Percentiles rank a stretch among this genome's conserved stretches.
These are phyloP conservation scores for Solanum chaucha DNA, from an alignment of 257 asterid genomes.

Conservation along the genomic window DNA sequence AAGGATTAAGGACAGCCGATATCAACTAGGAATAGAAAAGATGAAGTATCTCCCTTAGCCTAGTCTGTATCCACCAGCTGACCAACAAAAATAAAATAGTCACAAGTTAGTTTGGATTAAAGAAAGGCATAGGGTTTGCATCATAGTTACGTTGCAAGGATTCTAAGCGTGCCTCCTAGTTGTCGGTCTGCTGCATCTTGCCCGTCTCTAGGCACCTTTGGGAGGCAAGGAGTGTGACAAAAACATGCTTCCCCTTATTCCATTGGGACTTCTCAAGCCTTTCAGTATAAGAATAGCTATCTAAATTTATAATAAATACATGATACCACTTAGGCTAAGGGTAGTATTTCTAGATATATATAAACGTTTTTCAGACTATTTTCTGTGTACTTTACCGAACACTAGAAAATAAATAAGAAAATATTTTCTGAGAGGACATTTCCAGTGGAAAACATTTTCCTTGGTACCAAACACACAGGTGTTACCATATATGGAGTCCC, in stretches of 20 bases:
- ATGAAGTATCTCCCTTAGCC: neutral
- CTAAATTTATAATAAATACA: neutral
- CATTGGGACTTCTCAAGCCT: neutral
- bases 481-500: neutral
- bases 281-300: neutral
- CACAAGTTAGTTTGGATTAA: neutral
- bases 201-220: constrained; percentile 4
- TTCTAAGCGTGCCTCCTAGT: neutral
- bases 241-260: constrained; percentile 2
- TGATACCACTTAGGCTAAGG: neutral
- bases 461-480: neutral
- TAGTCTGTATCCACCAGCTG: neutral
- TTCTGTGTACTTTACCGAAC: neutral
- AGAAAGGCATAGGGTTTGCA: neutral
- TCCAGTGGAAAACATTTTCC: neutral
- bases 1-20: neutral
- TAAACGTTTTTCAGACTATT: neutral
- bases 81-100: neutral
- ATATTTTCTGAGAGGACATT: neutral
- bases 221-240: constrained; percentile 9
- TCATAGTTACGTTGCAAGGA: neutral
- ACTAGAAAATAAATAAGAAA: neutral
- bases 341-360: neutral
- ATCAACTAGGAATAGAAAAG: neutral
- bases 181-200: neutral